A percentile compares a stretch with the other conserved stretches of the same genome.
These are phyloP conservation scores for Hypoxylon sp. DNA, from an alignment of 2,329 filamentous ascomycete genomes.

Conservation along the genomic window DNA sequence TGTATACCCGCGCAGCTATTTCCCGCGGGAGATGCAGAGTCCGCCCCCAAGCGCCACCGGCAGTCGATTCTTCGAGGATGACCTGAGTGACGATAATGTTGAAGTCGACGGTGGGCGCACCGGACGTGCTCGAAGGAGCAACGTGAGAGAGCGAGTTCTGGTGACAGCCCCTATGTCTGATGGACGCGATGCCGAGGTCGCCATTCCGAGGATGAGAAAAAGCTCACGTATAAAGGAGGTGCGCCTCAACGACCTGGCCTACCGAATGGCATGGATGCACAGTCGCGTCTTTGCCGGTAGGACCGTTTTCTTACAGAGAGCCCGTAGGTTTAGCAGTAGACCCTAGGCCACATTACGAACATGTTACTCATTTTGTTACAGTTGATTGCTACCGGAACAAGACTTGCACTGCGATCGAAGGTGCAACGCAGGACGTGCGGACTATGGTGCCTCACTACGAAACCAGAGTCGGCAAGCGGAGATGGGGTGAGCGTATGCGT, in stretches of 20 bases:
- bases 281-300: conserved; percentile 90
- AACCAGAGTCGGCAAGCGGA: conserved; percentile 86
- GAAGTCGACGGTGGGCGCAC: conserved; percentile 64
- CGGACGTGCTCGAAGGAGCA: conserved; percentile 54
- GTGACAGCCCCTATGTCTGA: conserved; percentile 76
- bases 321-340: conserved; percentile 72
- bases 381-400: conserved; percentile 91
- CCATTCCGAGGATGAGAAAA: conserved; percentile 80
- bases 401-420: conserved; percentile 69
- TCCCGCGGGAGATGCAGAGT: conserved; percentile 92
- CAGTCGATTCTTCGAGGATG: conserved; percentile 80
- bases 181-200: conserved; percentile 78
- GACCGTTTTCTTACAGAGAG: conserved; percentile 89
- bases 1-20: conserved; percentile 92
- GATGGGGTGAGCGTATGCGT: conserved; percentile 73
- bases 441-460: conserved; percentile 87
- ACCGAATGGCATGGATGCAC: conserved; percentile 97
- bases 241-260: conserved; percentile 92
- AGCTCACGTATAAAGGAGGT: conserved; percentile 82
- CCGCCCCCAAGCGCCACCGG: conserved; percentile 82
- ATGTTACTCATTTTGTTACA: conserved; percentile 55
- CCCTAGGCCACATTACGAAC: conserved; percentile 29
- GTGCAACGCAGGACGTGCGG: conserved; percentile 79
- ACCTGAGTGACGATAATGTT: conserved; percentile 68
- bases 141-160: conserved; percentile 56